Conservation (phyloP, 805 yeast species). For the Teunomyces funiuensis region DNA sequence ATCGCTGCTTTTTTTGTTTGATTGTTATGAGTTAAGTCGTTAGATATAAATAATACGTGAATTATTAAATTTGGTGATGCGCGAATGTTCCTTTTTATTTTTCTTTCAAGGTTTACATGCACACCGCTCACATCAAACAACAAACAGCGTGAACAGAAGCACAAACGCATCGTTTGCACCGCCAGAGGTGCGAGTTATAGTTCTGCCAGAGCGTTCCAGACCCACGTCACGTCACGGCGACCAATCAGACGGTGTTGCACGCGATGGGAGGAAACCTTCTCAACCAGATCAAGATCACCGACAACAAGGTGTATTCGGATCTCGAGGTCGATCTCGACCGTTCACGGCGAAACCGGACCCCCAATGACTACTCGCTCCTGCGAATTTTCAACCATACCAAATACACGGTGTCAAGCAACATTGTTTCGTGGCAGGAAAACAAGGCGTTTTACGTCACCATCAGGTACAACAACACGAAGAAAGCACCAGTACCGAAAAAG, state of each 20-base stretch:
- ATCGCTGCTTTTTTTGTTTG: slow-evolving; percentile 2
- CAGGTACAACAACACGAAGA: not conserved
- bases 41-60: slow-evolving; percentile 5
- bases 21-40: slow-evolving; percentile 6
- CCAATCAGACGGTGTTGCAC: too few species aligned
- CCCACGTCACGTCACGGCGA: too few species aligned
- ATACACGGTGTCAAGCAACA: not conserved
- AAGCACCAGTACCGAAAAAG: slow-evolving; percentile 16
- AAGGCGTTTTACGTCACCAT: not conserved
- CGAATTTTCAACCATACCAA: slow-evolving; percentile 18
- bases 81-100: too few species aligned
- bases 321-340: slow-evolving; percentile 20
- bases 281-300: slow-evolving; percentile 29
- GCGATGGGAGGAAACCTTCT: slow-evolving; percentile 17
- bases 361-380: slow-evolving; percentile 19
- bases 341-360: slow-evolving; percentile 17
- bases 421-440: not conserved
- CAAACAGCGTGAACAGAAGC: too few species aligned
- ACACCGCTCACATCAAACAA: too few species aligned
- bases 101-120: too few species aligned
- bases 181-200: too few species aligned
- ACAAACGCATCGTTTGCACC: too few species aligned
- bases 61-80: not conserved
- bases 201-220: too few species aligned
- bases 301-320: slow-evolving; percentile 28